Evolutionary conservation across 2,329 filamentous ascomycete species (phyloP).

Genomic region (Neopestalotiopsis clavispora): DNA sequence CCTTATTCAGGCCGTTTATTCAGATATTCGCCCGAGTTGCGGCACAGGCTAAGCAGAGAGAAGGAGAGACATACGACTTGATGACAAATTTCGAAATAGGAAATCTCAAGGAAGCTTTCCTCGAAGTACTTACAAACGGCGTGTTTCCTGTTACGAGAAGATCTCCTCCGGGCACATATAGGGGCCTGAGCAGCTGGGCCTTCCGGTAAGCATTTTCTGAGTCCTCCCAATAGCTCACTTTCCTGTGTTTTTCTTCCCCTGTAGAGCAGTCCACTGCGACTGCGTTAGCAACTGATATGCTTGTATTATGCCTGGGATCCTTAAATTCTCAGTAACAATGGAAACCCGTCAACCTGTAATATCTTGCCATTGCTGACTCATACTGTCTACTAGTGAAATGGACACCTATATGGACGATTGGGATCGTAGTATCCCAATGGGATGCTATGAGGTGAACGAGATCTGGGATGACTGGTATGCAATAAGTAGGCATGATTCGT

Average conservation of each 20-base stretch:
- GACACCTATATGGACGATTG: too few relatives aligned
- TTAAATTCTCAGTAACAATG: too few relatives aligned
- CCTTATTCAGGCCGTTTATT: neutral
- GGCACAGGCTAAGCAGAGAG: neutral
- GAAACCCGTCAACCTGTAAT: too few relatives aligned
- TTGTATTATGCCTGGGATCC: too few relatives aligned
- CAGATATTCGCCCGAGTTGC: neutral
- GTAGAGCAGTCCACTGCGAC: too few relatives aligned
- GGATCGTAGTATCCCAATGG: too few relatives aligned
- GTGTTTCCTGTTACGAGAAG: neutral
- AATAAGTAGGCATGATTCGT: neutral
- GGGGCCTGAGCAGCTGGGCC: neutral
- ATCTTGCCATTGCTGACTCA: neutral
- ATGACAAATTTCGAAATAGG: neutral
- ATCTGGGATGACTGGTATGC: too few relatives aligned
- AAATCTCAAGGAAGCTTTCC: neutral
- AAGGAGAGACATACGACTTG: neutral
- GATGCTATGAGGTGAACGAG: too few relatives aligned
- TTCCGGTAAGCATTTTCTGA: too few relatives aligned
- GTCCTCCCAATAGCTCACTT: too few relatives aligned
- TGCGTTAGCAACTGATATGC: too few relatives aligned
- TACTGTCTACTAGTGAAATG: neutral
- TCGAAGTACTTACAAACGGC: neutral
- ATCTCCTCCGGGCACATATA: neutral
- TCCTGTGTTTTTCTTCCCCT: too few relatives aligned